These are phyloP conservation scores for Amanita thiersii DNA, from an alignment of 768 basidiomycete genomes.

Conservation along the genomic window DNA sequence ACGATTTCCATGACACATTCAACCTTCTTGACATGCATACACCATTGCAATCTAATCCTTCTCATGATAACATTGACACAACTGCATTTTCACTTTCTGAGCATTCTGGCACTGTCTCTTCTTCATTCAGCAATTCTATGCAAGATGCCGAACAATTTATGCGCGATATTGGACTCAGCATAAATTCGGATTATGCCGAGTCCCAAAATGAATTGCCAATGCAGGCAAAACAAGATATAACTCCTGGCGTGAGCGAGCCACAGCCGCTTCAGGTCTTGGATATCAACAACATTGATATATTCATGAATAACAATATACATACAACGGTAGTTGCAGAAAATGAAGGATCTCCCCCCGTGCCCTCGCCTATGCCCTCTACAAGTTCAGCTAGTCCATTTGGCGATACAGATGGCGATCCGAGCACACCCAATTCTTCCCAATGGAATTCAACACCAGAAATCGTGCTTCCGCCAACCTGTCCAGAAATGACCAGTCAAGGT, in stretches of 20 bases:
- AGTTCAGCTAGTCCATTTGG: slow-evolving; percentile 20
- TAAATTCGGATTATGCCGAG: not conserved
- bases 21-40: slow-evolving; percentile 11
- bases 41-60: not conserved
- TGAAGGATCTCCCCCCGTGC: not conserved
- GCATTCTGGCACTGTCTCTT: not conserved
- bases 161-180: slow-evolving; percentile 4
- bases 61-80: not conserved
- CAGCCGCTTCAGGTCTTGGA: slow-evolving; percentile 1
- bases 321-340: not conserved
- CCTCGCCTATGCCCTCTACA: slow-evolving; percentile 20
- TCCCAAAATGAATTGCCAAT: too few species aligned
- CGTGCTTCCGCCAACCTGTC: slow-evolving; percentile 4
- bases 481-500: slow-evolving; percentile 17
- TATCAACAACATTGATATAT: not conserved
- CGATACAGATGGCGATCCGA: slow-evolving; percentile 20
- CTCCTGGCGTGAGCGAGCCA: not conserved
- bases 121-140: not conserved
- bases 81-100: not conserved
- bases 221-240: too few species aligned
- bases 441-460: slow-evolving; percentile 30
- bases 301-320: not conserved
- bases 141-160: slow-evolving; percentile 4
- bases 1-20: slow-evolving; percentile 5
- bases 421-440: slow-evolving; percentile 26